Base-by-base conservation (phyloP, 306 rosid genomes). In the Trifolium subterraneum region DNA sequence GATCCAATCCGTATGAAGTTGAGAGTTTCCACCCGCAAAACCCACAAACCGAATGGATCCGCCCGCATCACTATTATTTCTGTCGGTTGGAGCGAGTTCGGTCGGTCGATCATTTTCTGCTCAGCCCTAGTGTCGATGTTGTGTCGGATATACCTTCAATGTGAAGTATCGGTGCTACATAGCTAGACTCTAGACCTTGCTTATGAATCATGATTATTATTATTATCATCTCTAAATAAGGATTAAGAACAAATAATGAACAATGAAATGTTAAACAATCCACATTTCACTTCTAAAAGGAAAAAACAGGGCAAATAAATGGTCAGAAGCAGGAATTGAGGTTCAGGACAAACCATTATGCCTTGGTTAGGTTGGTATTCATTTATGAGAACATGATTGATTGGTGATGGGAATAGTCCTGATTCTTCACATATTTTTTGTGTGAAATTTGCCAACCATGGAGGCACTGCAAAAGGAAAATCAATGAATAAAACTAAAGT, bases 281-380 rank as follows among this genome's bases (percentile, higher is more conserved):
- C 25, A 27, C 20, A 48, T 48, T 54, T 72, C 29, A 63, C 18
- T 47, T 36, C 55, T 38, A 14, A 45, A 56, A 8, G 50, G n/a
- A 39, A 72, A 52, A 9, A 64, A 18, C 64, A 44, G 20, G 20
- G 44, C 18, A 39, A 50, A 79, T 38, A 38, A 82, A 78, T 23
- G 77, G 29, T 58, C 27, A 77, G 23, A 81, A 70, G 76, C 39
- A 44, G 15, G 70, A 61, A 77, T 55, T 47, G 69, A 39, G 74
- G 66, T 66, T 71, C 42, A 16, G 74, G 25, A 56, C 91, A 39
- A 60, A 89, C 98, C 97, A 90, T 93, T 77, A 93, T 93, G 79
- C 98, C 98, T 85, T 93, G 97, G 77, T 84, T 56, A 55, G 90
- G 97, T 71, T 79, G 90, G 84, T 93, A 93, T 79, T 93, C 98